A percentile compares a stretch with the other conserved stretches of the same genome.
Evolutionary conservation across 208 protist species (phyloP).

Genomic region (Crithidia fasciculata): DNA sequence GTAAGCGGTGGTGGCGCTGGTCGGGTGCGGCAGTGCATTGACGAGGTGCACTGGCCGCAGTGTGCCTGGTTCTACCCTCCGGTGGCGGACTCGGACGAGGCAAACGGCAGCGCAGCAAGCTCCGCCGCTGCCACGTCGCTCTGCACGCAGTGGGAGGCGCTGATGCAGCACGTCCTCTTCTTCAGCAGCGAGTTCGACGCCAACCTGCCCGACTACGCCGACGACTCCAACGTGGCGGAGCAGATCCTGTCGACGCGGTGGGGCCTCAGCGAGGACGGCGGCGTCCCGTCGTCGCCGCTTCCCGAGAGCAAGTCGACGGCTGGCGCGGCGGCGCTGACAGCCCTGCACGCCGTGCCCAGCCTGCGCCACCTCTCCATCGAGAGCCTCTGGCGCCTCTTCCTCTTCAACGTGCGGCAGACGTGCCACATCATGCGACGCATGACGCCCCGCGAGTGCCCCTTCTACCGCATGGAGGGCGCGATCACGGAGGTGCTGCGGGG

Average conservation of each 20-base stretch:
- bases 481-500: conserved; percentile 26
- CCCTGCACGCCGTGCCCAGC: conserved; percentile 42
- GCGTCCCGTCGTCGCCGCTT: background rate
- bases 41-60: conserved; percentile 30
- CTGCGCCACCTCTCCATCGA: conserved; percentile 52
- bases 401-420: conserved; percentile 58
- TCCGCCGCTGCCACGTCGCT: conserved; percentile 23
- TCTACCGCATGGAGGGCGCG: conserved; percentile 38
- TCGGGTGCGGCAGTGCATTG: background rate
- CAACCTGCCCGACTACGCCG: conserved; percentile 29
- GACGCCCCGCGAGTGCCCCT: conserved; percentile 37
- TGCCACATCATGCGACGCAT: conserved; percentile 40
- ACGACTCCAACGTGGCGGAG: conserved; percentile 24
- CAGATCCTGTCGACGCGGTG: conserved; percentile 32
- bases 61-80: conserved; percentile 41
- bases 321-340: background rate
- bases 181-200: conserved; percentile 39
- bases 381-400: conserved; percentile 52
- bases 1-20: too few species aligned
- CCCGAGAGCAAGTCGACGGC: background rate
- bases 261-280: conserved; percentile 12
- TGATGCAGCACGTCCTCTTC: conserved; percentile 46
- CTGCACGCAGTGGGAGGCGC: conserved; percentile 22
- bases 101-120: background rate
- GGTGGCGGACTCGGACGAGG: conserved; percentile 8